These are phyloP conservation scores for Cyathus striatus DNA, from an alignment of 768 basidiomycete genomes.

Conservation along the genomic window DNA sequence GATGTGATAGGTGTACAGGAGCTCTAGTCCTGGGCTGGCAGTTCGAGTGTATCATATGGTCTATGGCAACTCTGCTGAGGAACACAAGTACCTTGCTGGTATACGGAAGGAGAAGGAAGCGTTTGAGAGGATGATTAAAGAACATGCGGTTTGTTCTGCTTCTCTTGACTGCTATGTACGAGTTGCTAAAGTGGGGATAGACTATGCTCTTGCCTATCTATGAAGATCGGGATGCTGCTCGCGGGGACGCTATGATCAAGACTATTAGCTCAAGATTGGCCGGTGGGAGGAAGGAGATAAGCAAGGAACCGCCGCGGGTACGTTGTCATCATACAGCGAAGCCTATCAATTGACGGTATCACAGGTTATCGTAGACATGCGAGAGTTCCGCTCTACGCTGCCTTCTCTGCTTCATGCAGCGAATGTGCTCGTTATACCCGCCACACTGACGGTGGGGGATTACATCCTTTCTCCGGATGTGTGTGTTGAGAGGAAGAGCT, in stretches of 20 bases:
- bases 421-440: constrained; percentile 76
- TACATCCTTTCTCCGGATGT: constrained; percentile 95
- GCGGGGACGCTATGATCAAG: constrained; percentile 60
- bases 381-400: constrained; percentile 91
- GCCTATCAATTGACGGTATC: too few relatives aligned
- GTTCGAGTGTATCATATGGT: constrained; percentile 94
- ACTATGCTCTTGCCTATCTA: constrained; percentile 85
- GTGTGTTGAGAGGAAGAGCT: constrained; percentile 92
- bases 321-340: constrained; percentile 3
- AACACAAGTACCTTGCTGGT: constrained; percentile 89
- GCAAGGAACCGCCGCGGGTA: constrained; percentile 61
- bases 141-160: constrained; percentile 69
- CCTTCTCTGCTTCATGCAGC: constrained; percentile 88
- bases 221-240: constrained; percentile 45
- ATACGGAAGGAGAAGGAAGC: constrained; percentile 90
- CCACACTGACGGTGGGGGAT: constrained; percentile 91
- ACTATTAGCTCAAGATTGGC: constrained; percentile 83
- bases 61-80: constrained; percentile 91
- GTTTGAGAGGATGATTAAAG: constrained; percentile 88
- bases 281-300: constrained; percentile 72
- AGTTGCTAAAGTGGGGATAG: constrained; percentile 32
- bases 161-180: not conserved
- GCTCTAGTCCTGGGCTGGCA: constrained; percentile 73
- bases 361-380: constrained; percentile 97
- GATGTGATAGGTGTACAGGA: constrained; percentile 74